Evolutionary conservation across 208 protist genomes (phyloP).

Genomic region (Trypanosoma avium): DNA sequence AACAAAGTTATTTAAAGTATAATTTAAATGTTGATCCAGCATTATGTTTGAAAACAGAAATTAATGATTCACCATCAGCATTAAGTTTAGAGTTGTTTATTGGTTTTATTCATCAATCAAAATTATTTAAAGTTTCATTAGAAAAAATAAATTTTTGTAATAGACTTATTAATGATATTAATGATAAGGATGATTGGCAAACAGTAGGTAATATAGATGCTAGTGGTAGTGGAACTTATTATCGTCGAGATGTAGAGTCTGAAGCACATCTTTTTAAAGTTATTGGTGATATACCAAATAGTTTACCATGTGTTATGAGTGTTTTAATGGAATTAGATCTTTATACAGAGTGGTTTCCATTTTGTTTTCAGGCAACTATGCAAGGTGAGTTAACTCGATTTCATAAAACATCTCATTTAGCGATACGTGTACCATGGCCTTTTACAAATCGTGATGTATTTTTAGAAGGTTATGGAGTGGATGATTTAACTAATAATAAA

Average conservation of each 20-base stretch:
- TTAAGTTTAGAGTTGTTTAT: conserved; percentile 38
- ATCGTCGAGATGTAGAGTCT: conserved; percentile 40
- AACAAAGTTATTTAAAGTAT: not conserved
- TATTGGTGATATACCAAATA: conserved; percentile 34
- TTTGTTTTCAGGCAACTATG: conserved; percentile 34
- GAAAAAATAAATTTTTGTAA: conserved; percentile 28
- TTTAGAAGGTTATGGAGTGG: conserved; percentile 48
- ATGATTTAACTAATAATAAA: conserved; percentile 45
- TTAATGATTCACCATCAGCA: conserved; percentile 22
- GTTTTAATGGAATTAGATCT: conserved; percentile 61
- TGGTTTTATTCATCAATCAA: conserved; percentile 35
- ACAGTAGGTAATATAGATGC: conserved; percentile 29
- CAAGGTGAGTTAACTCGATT: conserved; percentile 51
- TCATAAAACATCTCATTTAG: conserved; percentile 50
- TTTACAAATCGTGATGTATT: conserved; percentile 57
- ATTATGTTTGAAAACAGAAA: conserved; percentile 15
- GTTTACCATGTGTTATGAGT: conserved; percentile 36
- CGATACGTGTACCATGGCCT: conserved; percentile 49
- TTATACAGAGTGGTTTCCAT: conserved; percentile 54
- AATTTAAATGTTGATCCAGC: conserved; percentile 24
- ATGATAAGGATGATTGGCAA: conserved; percentile 31
- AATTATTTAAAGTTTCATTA: conserved; percentile 34
- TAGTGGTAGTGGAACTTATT: conserved; percentile 35
- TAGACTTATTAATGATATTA: conserved; percentile 33
- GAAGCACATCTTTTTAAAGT: conserved; percentile 58